Evolutionary conservation across 805 yeast species (phyloP).

Genomic region (Metschnikowia corniflorae): DNA sequence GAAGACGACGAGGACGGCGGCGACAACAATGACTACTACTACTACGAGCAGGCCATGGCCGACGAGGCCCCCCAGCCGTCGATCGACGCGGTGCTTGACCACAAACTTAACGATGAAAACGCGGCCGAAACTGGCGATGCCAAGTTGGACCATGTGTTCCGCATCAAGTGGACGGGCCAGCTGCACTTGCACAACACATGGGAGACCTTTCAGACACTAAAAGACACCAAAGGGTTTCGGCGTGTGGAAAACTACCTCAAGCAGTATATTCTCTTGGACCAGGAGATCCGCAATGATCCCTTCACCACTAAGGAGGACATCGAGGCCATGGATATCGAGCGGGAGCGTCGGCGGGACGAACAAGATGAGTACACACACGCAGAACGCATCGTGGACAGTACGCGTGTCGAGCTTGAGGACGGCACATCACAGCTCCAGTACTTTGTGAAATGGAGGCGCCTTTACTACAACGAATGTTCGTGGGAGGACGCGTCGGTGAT

Average conservation of each 20-base stretch:
- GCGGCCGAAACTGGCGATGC: slow-evolving; percentile 48
- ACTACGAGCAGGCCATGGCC: slow-evolving; percentile 31
- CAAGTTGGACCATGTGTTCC: slow-evolving; percentile 54
- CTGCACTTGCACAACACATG: slow-evolving; percentile 95
- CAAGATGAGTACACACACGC: slow-evolving; percentile 79
- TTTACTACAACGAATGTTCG: slow-evolving; percentile 92
- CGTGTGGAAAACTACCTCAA: slow-evolving; percentile 87
- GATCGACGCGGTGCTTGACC: slow-evolving; percentile 41
- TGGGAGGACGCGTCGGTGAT: slow-evolving; percentile 94
- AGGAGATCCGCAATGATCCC: slow-evolving; percentile 75
- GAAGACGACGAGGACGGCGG: slow-evolving; percentile 32
- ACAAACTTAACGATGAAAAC: slow-evolving; percentile 32
- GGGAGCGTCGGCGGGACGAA: slow-evolving; percentile 80
- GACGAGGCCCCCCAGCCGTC: slow-evolving; percentile 33
- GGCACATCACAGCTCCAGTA: slow-evolving; percentile 72
- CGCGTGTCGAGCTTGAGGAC: slow-evolving; percentile 61
- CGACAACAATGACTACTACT: slow-evolving; percentile 31
- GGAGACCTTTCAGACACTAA: slow-evolving; percentile 64
- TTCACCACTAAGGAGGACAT: slow-evolving; percentile 84
- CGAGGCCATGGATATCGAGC: slow-evolving; percentile 89
- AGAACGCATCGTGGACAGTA: slow-evolving; percentile 85
- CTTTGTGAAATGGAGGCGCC: slow-evolving; percentile 88
- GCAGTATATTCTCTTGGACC: slow-evolving; percentile 68
- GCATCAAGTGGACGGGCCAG: slow-evolving; percentile 80
- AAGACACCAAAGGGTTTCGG: slow-evolving; percentile 67